Evolutionary conservation across 768 basidiomycete species (phyloP).

Genomic region (Termitomyces sp.): DNA sequence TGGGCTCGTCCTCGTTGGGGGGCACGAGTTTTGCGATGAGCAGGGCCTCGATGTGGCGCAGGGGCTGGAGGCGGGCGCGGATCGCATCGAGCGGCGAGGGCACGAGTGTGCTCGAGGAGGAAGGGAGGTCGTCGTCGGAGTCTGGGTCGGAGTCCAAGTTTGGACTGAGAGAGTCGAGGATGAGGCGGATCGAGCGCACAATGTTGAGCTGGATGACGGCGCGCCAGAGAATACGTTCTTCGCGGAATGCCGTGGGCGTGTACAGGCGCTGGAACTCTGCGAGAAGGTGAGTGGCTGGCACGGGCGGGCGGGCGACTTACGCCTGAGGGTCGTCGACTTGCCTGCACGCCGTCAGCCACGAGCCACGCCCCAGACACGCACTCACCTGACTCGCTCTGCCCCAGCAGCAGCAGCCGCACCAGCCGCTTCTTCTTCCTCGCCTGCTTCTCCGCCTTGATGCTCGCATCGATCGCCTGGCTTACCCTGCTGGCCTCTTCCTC

Average conservation of each 20-base stretch:
- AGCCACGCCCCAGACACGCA: constrained; percentile 1
- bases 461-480: constrained; percentile 69
- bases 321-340: constrained; percentile 77
- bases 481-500: constrained; percentile 66
- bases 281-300: constrained; percentile 7
- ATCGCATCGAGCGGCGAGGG: constrained; percentile 46
- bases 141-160: constrained; percentile 8
- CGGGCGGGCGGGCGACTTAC: constrained; percentile 37
- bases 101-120: constrained; percentile 18
- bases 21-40: constrained; percentile 68
- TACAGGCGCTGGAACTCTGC: constrained; percentile 76
- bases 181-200: constrained; percentile 68
- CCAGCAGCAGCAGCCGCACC: constrained; percentile 69
- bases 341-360: constrained; percentile 30
- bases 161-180: constrained; percentile 46
- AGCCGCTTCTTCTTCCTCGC: constrained; percentile 60
- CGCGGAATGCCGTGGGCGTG: constrained; percentile 65
- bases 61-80: constrained; percentile 55
- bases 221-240: constrained; percentile 78
- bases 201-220: constrained; percentile 80
- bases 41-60: constrained; percentile 63
- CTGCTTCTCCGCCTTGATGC: constrained; percentile 59
- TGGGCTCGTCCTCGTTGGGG: constrained; percentile 54
- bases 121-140: constrained; percentile 13
- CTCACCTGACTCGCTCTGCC: constrained; percentile 80